A percentile compares a stretch with the other conserved stretches of the same genome.
phyloP scores from a whole-genome alignment of 768 basidiomycete genomes.

The Fomitopsis pulvina region DNA sequence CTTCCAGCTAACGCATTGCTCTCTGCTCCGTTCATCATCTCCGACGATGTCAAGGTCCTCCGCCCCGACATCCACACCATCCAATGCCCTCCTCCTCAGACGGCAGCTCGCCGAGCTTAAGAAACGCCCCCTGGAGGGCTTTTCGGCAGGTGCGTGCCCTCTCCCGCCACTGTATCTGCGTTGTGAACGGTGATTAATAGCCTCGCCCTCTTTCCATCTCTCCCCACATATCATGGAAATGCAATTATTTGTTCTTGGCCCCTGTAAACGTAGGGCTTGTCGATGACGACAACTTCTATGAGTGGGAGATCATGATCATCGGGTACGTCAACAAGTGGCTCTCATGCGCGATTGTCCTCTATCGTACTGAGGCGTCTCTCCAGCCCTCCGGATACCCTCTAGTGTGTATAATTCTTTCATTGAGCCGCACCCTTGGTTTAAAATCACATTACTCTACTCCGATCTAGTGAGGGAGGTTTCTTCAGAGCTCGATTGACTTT shows the following conservation, averaged over 20 bases:
- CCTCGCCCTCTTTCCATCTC: constrained; percentile 14
- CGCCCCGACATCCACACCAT: constrained; percentile 14
- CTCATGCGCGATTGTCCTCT: background rate
- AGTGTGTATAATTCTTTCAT: constrained; percentile 42
- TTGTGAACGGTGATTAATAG: constrained; percentile 18
- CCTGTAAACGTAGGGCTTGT: constrained; percentile 62
- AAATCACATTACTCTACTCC: background rate
- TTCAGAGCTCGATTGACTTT: constrained; percentile 89
- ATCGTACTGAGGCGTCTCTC: background rate
- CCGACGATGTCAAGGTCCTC: constrained; percentile 20
- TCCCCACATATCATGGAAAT: constrained; percentile 13
- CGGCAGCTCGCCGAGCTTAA: constrained; percentile 81
- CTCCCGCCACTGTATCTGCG: constrained; percentile 8
- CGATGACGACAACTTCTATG: constrained; percentile 89
- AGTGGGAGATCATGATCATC: constrained; percentile 96
- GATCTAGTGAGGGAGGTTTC: constrained; percentile 85
- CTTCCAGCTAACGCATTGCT: background rate
- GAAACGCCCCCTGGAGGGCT: constrained; percentile 92
- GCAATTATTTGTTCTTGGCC: background rate
- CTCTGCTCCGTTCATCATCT: background rate
- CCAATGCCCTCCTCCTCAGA: constrained; percentile 58
- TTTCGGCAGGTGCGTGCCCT: constrained; percentile 72
- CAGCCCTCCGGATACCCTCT: constrained; percentile 90
- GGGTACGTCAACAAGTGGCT: constrained; percentile 46
- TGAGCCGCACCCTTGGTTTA: background rate